Base-by-base conservation (phyloP, 345 rosid species). In the Aethionema arabicum region DNA sequence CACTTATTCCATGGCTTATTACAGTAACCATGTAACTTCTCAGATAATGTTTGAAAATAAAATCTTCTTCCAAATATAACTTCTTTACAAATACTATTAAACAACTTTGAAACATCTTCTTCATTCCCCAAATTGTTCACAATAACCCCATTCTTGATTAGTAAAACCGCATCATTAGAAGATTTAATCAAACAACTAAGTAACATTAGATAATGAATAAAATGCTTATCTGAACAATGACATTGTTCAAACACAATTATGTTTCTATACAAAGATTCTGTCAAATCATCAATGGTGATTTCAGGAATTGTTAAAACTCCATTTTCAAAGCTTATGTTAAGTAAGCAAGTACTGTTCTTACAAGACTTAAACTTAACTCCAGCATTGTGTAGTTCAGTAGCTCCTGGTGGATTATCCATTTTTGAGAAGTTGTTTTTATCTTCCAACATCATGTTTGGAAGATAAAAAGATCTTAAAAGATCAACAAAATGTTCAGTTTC, bases 361-460 rank as follows among this genome's bases (percentile, higher is more conserved):
- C 40, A 45, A 14, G 36, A 46, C 46, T 41, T 66, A 21, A 81
- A 78, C 37, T 2, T 57, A 14, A 78, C 78, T 12, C 82, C 82
- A 6, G 77, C 85, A 29, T 53, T 66, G 13, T 60, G 35, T 11
- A 81, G 74, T 44, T 74, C 76, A 0, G 65, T 67, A 9, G 77
- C 72, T 21, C 60, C 62, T 1, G 72, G 76, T 46, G 74, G 69
- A 21, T 63, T 16, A 36, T 67, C 42, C 6, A 71, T 29, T 5
- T 31, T 53, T 37, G 30, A 10, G 11, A 15, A 11, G 10, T 38
- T 49, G 41, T 45, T 21, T 21, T 21, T 21, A 21, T 21, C 16
- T 4, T 32, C 10, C 11, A 10, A 5, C 31, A 2, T 40, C 31
- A 2, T 40, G 11, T 10, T 3, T 11, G 76, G 61, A 45, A 61